A percentile compares a stretch with the other conserved stretches of the same genome.
Evolutionary conservation across 305 asterid genomes (phyloP).

Genomic region (Nicotiana rustica): DNA sequence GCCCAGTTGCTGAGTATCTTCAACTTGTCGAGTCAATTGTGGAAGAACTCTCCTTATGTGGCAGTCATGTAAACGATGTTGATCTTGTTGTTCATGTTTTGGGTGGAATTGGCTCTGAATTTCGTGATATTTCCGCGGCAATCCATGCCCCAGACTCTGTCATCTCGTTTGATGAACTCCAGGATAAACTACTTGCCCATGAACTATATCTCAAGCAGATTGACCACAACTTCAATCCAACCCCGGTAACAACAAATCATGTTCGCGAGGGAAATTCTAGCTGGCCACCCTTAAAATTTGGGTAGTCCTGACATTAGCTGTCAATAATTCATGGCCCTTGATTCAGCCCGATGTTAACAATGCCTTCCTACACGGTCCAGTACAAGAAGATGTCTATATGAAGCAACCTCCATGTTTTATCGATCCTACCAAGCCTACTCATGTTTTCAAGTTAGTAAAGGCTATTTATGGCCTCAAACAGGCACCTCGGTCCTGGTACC

Average conservation of each 20-base stretch:
- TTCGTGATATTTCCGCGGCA: background rate
- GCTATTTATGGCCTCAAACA: background rate
- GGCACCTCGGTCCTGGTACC: background rate
- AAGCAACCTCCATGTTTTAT: background rate
- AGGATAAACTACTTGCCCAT: background rate
- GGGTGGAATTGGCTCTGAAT: background rate
- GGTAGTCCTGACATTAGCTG: too few relatives aligned
- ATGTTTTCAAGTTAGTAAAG: background rate
- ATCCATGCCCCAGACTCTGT: background rate
- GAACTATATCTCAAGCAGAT: background rate
- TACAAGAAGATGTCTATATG: background rate
- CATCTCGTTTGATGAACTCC: background rate
- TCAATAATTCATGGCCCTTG: background rate
- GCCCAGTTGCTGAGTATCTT: background rate
- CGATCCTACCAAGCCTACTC: background rate
- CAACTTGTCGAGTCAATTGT: too few relatives aligned
- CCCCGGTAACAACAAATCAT: background rate
- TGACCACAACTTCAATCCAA: background rate
- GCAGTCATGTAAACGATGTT: background rate
- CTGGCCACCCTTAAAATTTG: background rate
- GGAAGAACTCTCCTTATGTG: background rate
- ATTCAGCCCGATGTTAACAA: too few relatives aligned
- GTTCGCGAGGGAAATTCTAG: too few relatives aligned
- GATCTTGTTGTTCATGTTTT: background rate
- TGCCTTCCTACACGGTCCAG: background rate